Evolutionary conservation across 2,329 filamentous ascomycete species (phyloP).

Genomic region (Leptosphaerulina australis): DNA sequence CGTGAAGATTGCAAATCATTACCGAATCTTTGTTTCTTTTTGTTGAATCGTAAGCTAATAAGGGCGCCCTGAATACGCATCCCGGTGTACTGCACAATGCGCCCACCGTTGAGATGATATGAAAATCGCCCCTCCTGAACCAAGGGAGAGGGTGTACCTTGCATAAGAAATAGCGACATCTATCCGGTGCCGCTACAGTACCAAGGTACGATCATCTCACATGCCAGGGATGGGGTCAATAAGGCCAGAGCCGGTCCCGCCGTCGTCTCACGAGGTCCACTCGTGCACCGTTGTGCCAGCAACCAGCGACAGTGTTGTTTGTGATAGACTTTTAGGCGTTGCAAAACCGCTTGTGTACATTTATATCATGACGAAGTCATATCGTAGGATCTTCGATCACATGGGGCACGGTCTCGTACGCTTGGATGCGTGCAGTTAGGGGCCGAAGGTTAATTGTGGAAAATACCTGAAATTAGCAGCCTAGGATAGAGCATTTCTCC

Average conservation of each 20-base stretch:
- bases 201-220: conserved; percentile 25
- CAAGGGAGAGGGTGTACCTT: conserved; percentile 31
- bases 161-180: conserved; percentile 24
- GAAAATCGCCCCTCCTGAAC: conserved; percentile 7
- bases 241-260: conserved; percentile 17
- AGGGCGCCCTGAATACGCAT: conserved; percentile 10
- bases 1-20: not conserved
- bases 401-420: conserved; percentile 3
- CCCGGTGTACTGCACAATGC: conserved; percentile 10
- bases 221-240: conserved; percentile 23
- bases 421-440: conserved; percentile 18
- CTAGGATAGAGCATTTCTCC: conserved; percentile 17
- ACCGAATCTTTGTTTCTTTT: not conserved
- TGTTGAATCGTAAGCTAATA: conserved; percentile 5
- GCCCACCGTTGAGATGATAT: conserved; percentile 3
- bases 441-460: conserved; percentile 18
- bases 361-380: conserved; percentile 12
- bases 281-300: conserved; percentile 19
- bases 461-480: conserved; percentile 20
- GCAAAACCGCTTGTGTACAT: not conserved
- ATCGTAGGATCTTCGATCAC: conserved; percentile 9
- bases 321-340: conserved; percentile 1
- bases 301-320: conserved; percentile 19
- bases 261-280: conserved; percentile 13
- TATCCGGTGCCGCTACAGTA: conserved; percentile 24